Base-by-base conservation (phyloP, 73 alveolate species). In the Blepharisma japonicum region DNA sequence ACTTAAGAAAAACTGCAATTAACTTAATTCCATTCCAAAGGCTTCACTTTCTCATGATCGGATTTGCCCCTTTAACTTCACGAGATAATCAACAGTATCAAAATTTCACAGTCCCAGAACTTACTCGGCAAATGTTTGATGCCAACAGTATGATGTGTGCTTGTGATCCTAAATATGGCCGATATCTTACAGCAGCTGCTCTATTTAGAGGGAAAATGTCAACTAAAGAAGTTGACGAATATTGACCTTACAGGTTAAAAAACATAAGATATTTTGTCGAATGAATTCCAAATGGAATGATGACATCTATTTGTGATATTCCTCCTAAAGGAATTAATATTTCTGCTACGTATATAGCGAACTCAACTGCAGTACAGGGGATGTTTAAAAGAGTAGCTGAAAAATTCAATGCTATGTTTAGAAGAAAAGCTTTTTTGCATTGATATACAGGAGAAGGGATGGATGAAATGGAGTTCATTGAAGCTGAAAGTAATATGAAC, bases 121-220 rank as follows among this genome's bases (percentile, higher is more conserved):
- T 97, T 39, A 92, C 98, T 79, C 96, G 91, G 89, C 96, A 93
- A 87, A 89, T 96, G 99, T 96, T 94, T 90, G 99, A 94, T 85
- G 99, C 98, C 84, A 94, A 96, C 97, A 96, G 93, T 90, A 93
- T 95, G 98, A 95, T 96, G 98, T 94, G 99, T 85, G 98, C 98
- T 23, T 85, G 97, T 47, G 98, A 94, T 84, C 98, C 98, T 81
- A 91, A 98, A 86, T 98, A 91, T 88, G 99, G 99, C 71, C 83
- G 96, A 81, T 91, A 94, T 81, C 11, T 56, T 9, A 18, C 86
- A 8, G 86, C 86, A 7, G 85, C 92, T 54, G 88, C 86, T 68
- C 66, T 83, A 76, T 86, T 86, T 79, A 79, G 94, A 50, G 80
- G 87, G 78, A 81, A 87, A 71, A 86, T 86, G 84, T 68, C 88